Percentiles rank a stretch among this genome's conserved stretches.
Evolutionary conservation across 108 stramenopile genomes (phyloP).

Genomic region (Nannochloropsis gaditana): DNA sequence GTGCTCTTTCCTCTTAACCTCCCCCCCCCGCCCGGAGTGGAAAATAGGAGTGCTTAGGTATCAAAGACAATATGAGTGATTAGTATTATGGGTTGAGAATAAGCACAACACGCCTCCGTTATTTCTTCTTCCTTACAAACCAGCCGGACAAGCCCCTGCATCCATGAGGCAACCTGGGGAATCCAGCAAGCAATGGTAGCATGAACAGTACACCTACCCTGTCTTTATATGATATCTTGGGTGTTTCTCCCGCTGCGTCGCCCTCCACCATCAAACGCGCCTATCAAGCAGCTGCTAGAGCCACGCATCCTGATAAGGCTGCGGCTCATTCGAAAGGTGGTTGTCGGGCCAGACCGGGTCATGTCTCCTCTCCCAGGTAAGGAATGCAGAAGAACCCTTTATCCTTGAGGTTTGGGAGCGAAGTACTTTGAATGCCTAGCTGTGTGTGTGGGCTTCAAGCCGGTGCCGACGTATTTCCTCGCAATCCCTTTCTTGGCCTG

Average conservation of each 20-base stretch:
- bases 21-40: too few relatives aligned
- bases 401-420: neutral
- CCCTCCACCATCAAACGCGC: conserved; percentile 2
- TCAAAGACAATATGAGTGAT: too few relatives aligned
- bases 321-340: too few relatives aligned
- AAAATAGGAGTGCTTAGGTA: too few relatives aligned
- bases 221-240: neutral
- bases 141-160: too few relatives aligned
- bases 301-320: neutral
- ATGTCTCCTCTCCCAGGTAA: neutral
- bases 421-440: neutral
- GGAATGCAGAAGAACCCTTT: neutral
- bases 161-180: too few relatives aligned
- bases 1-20: too few relatives aligned
- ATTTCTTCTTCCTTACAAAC: too few relatives aligned
- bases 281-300: neutral
- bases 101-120: too few relatives aligned
- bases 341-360: too few relatives aligned
- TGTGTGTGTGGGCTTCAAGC: neutral
- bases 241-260: neutral
- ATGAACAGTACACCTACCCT: neutral
- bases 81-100: too few relatives aligned
- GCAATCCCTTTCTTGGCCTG: neutral
- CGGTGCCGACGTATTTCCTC: neutral
- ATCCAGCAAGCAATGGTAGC: too few relatives aligned